Evolutionary conservation across 129 eudicot species (phyloP).

Genomic region (Pulicaria dysenterica): DNA sequence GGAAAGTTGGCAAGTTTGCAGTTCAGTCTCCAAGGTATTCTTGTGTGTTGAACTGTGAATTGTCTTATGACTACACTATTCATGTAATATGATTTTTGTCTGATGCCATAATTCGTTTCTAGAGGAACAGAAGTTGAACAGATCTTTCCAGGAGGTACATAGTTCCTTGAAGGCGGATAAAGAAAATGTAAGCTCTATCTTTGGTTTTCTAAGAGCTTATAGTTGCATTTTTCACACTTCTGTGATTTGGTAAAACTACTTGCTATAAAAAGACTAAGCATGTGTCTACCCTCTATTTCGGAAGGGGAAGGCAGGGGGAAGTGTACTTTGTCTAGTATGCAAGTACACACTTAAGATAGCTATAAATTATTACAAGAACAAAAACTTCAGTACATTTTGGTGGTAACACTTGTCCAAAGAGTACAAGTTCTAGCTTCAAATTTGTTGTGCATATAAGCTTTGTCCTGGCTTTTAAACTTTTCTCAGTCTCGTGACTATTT

Average conservation of each 20-base stretch:
- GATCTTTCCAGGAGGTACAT: conserved; percentile 62
- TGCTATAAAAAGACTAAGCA: conserved; percentile 12
- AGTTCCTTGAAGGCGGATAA: conserved; percentile 60
- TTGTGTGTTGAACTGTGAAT: conserved; percentile 4
- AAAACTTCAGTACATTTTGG: not conserved
- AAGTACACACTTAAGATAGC: not conserved
- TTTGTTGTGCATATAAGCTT: conserved; percentile 15
- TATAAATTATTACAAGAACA: not conserved
- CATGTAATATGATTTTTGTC: conserved; percentile 27
- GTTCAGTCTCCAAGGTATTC: conserved; percentile 62
- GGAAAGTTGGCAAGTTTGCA: conserved; percentile 52
- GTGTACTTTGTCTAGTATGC: not conserved
- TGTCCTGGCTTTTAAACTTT: not conserved
- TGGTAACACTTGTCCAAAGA: not conserved
- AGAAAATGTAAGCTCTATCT: conserved; percentile 58
- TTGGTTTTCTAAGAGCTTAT: conserved; percentile 1
- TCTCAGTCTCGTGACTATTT: not conserved
- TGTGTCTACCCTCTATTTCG: conserved; percentile 9
- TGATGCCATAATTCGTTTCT: conserved; percentile 40
- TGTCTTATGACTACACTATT: conserved; percentile 5
- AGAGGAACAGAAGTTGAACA: conserved; percentile 80
- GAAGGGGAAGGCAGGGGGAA: conserved; percentile 7
- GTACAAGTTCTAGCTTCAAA: not conserved
- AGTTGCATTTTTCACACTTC: conserved; percentile 11
- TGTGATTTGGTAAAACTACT: not conserved